Percentiles rank a stretch among this genome's conserved stretches.
Conservation (phyloP, 768 basidiomycete species). For the Pisolithus tinctorius region DNA sequence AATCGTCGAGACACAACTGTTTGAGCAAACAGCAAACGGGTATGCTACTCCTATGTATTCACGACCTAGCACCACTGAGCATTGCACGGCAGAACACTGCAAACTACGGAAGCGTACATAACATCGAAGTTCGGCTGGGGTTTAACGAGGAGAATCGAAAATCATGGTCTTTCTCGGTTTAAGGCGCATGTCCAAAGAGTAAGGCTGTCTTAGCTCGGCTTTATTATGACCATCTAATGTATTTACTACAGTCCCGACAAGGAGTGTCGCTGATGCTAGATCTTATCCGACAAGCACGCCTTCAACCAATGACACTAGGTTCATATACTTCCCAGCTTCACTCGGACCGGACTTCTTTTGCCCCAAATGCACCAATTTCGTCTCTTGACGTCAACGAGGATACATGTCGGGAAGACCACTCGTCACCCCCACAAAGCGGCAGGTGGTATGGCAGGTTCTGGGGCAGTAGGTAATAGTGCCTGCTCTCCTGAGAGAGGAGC, state of each 20-base stretch:
- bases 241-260: slow-evolving; percentile 61
- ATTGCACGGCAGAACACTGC: slow-evolving; percentile 60
- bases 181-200: slow-evolving; percentile 84
- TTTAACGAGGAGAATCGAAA: slow-evolving; percentile 81
- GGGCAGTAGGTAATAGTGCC: slow-evolving; percentile 11
- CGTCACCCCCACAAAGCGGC: slow-evolving; percentile 7
- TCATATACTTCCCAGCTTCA: slow-evolving; percentile 29
- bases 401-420: slow-evolving; percentile 14
- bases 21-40: slow-evolving; percentile 68
- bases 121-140: slow-evolving; percentile 91
- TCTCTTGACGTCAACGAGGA: slow-evolving; percentile 8
- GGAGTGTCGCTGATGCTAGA: slow-evolving; percentile 79
- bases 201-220: slow-evolving; percentile 20
- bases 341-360: slow-evolving; percentile 25
- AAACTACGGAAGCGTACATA: slow-evolving; percentile 81
- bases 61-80: neutral
- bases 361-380: slow-evolving; percentile 14
- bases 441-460: slow-evolving; percentile 23
- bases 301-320: slow-evolving; percentile 42
- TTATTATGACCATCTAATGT: slow-evolving; percentile 4
- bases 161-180: slow-evolving; percentile 75
- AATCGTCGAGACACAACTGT: slow-evolving; percentile 74
- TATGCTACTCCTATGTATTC: slow-evolving; percentile 29
- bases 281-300: slow-evolving; percentile 71
- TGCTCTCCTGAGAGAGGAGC: neutral